Evolutionary conservation across 2,329 filamentous ascomycete genomes (phyloP).

Genomic region (Apiospora arundinis): DNA sequence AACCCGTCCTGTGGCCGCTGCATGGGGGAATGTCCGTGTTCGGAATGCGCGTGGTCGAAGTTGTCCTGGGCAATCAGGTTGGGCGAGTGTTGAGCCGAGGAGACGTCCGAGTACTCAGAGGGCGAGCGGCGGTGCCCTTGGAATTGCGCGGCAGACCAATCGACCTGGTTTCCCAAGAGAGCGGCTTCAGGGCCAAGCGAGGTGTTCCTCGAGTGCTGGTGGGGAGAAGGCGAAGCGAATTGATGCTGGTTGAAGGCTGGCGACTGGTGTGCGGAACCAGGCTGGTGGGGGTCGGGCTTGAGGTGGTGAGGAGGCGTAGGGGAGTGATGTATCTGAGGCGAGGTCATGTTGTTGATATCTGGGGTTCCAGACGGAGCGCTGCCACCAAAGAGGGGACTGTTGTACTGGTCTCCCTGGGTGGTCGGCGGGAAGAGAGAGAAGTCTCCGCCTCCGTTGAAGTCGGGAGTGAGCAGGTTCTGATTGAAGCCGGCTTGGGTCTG

Average conservation of each 20-base stretch:
- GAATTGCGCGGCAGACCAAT: conserved; percentile 68
- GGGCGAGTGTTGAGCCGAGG: conserved; percentile 83
- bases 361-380: conserved; percentile 50
- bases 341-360: conserved; percentile 61
- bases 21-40: conserved; percentile 79
- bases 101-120: conserved; percentile 93
- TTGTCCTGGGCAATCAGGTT: conserved; percentile 78
- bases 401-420: conserved; percentile 63
- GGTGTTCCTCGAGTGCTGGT: conserved; percentile 60
- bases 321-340: conserved; percentile 60
- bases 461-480: conserved; percentile 54
- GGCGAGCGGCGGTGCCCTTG: conserved; percentile 82
- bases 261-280: conserved; percentile 60
- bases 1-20: conserved; percentile 76
- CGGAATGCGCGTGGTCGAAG: conserved; percentile 68
- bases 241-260: conserved; percentile 63
- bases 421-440: conserved; percentile 69
- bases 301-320: conserved; percentile 63
- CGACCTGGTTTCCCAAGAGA: conserved; percentile 59
- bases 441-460: conserved; percentile 58
- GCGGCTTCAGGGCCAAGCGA: conserved; percentile 65
- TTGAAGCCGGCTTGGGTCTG: conserved; percentile 52
- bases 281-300: conserved; percentile 57
- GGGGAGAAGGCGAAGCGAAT: conserved; percentile 53
- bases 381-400: conserved; percentile 63